Base-by-base conservation (phyloP, 2,329 filamentous ascomycete genomes). In the Chrysoporthe deuterocubensis region DNA sequence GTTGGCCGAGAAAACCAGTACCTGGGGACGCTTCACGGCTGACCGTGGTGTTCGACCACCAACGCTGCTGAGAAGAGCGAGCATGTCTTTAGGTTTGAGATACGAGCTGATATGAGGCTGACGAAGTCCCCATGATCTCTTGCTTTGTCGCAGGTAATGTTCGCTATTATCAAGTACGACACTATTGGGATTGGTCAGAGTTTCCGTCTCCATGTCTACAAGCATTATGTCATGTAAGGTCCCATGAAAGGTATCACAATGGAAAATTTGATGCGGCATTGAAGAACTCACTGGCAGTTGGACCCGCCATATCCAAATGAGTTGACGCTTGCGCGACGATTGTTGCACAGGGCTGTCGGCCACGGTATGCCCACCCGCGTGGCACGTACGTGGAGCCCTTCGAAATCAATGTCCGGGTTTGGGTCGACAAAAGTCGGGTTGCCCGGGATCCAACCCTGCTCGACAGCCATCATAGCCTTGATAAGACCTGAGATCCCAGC, bases 401-500 rank as follows among this genome's bases (percentile, higher is more conserved):
- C 64, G 34, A 66, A 48, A 34, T 67, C 54, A 42, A 73, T 69
- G 34, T 71, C 69, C 8, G 72, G 44, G 18, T 18, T 46, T 18
- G 44, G 44, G 44, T 46, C 18, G 18, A 46, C 18, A 18, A 46
- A 46, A 18, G 18, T 9, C 3, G 44, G 44, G 9, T 9, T 46
- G 44, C 44, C 44, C 44, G 44, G 44, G 9, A 46, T 46, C 44
- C 9, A 46, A 46, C 44, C 44, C 11, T 46, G 9, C 44, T 46
- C 44, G 44, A 46, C 26, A 72, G 63, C 16, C 32, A 74, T 52
- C 4, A 73, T 66, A 5, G 66, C 63, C 60, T 73, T 74, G 52
- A 74, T 72, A 5, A 75, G 37, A 11, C 70, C 71, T 2, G 71
- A 69, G 1, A 74, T 66, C 2, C 71, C 73, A 5, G 72, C 68